These are phyloP conservation scores for Austroboletus festivus DNA, from an alignment of 768 basidiomycete species.

Conservation along the genomic window DNA sequence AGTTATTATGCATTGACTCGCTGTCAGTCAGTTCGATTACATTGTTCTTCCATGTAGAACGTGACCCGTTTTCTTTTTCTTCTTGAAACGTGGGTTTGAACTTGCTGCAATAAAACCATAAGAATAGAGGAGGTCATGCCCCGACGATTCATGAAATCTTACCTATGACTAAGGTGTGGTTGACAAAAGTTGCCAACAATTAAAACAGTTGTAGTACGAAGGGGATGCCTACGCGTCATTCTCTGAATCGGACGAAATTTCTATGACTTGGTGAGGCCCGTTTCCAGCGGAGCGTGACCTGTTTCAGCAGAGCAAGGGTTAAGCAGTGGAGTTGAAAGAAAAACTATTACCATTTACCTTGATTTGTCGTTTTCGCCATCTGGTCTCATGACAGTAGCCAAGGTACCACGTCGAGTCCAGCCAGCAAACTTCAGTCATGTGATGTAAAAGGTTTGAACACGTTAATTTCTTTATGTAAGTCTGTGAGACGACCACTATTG, in stretches of 20 bases:
- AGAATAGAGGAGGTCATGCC: neutral
- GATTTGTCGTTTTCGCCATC: conserved; percentile 51
- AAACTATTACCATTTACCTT: conserved; percentile 22
- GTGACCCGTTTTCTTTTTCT: neutral
- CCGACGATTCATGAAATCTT: neutral
- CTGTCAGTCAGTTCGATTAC: conserved; percentile 33
- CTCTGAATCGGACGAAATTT: conserved; percentile 51
- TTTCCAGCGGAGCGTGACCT: neutral
- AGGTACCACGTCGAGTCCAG: no score
- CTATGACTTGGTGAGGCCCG: conserved; percentile 40
- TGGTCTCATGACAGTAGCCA: no score
- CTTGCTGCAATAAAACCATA: conserved; percentile 7
- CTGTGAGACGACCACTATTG: no score
- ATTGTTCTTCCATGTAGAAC: conserved; percentile 6
- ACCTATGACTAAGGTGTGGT: conserved; percentile 7
- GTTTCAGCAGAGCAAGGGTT: neutral
- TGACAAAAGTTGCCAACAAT: conserved; percentile 8
- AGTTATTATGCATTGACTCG: conserved; percentile 20
- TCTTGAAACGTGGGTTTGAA: neutral
- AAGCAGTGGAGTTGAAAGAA: neutral
- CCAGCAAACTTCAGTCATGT: no score
- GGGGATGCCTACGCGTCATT: conserved; percentile 33
- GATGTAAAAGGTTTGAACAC: no score
- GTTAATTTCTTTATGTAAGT: no score
- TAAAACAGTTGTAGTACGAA: neutral